These are phyloP conservation scores for Lachnellula hyalina DNA, from an alignment of 2,329 filamentous ascomycete species.

Conservation along the genomic window DNA sequence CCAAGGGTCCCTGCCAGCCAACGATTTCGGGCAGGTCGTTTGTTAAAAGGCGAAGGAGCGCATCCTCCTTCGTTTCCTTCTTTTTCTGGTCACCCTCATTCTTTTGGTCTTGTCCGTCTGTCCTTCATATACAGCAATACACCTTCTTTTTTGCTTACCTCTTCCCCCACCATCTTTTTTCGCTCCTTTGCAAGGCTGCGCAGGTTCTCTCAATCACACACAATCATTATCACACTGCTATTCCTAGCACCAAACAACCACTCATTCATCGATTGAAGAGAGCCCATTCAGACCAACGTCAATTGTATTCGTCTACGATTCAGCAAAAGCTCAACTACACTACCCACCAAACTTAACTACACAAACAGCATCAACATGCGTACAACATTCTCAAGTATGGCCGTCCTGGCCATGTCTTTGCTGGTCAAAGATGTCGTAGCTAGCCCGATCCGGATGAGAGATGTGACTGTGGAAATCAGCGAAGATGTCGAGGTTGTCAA, in stretches of 20 bases:
- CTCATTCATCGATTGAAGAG: constrained; percentile 23
- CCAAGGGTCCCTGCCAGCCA: not conserved
- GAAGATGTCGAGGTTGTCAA: constrained; percentile 22
- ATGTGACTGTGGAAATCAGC: constrained; percentile 19
- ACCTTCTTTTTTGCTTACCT: not conserved
- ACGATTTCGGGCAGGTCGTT: not conserved
- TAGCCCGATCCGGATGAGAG: constrained; percentile 17
- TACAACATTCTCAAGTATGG: constrained; percentile 22
- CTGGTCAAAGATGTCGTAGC: constrained; percentile 27
- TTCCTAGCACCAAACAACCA: not conserved
- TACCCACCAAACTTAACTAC: not conserved
- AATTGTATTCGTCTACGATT: not conserved
- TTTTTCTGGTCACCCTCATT: not conserved
- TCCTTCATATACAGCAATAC: not conserved
- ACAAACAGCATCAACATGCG: constrained; percentile 19
- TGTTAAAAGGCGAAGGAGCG: not conserved
- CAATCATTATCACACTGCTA: constrained; percentile 4
- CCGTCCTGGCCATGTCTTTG: constrained; percentile 28
- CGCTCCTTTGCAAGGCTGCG: constrained; percentile 12
- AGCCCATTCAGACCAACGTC: constrained; percentile 6
- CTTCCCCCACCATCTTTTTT: not conserved
- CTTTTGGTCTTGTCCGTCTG: not conserved
- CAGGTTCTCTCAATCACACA: constrained; percentile 2
- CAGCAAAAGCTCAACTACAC: not conserved
- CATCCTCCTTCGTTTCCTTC: not conserved